A percentile compares a stretch with the other conserved stretches of the same genome.
These are phyloP conservation scores for Dovyalis caffra DNA, from an alignment of 345 rosid genomes.

Conservation along the genomic window DNA sequence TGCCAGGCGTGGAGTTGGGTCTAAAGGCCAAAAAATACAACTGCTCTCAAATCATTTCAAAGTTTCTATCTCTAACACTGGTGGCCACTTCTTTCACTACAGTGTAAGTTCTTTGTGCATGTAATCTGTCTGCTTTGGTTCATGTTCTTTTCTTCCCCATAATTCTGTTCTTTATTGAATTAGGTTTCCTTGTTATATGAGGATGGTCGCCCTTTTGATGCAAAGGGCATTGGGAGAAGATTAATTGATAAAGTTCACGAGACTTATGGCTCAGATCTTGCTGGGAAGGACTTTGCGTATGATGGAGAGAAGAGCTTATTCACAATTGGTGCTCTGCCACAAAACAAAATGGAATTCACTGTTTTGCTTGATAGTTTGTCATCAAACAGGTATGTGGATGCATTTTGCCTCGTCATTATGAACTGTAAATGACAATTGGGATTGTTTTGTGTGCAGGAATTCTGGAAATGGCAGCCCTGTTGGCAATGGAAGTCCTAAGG, in stretches of 20 bases:
- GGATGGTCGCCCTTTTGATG: slow-evolving; percentile 22
- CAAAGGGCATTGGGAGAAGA: slow-evolving; percentile 23
- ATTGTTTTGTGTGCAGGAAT: slow-evolving; percentile 34
- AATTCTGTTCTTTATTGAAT: not conserved
- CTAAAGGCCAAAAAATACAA: slow-evolving; percentile 21
- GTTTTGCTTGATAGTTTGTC: slow-evolving; percentile 22
- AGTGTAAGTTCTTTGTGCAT: slow-evolving; percentile 12
- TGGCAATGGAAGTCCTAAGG: slow-evolving; percentile 43
- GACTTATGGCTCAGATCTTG: slow-evolving; percentile 24
- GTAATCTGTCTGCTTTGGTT: not conserved
- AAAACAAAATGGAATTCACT: slow-evolving; percentile 28
- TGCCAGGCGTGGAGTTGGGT: slow-evolving; percentile 20
- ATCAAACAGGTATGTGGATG: slow-evolving; percentile 15
- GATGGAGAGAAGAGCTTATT: slow-evolving; percentile 32
- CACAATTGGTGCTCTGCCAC: slow-evolving; percentile 20
- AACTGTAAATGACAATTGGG: not conserved
- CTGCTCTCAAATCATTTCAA: slow-evolving; percentile 27
- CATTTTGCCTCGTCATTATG: not conserved
- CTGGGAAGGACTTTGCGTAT: slow-evolving; percentile 29
- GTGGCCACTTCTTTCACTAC: slow-evolving; percentile 21
- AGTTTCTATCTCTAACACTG: slow-evolving; percentile 9
- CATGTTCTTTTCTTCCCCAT: not conserved
- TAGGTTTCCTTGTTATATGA: slow-evolving; percentile 22
- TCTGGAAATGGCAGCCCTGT: slow-evolving; percentile 52
- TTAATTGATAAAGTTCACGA: slow-evolving; percentile 23